These are phyloP conservation scores for Neurospora sp. DNA, from an alignment of 495 filamentous ascomycete genomes.

Conservation along the genomic window DNA sequence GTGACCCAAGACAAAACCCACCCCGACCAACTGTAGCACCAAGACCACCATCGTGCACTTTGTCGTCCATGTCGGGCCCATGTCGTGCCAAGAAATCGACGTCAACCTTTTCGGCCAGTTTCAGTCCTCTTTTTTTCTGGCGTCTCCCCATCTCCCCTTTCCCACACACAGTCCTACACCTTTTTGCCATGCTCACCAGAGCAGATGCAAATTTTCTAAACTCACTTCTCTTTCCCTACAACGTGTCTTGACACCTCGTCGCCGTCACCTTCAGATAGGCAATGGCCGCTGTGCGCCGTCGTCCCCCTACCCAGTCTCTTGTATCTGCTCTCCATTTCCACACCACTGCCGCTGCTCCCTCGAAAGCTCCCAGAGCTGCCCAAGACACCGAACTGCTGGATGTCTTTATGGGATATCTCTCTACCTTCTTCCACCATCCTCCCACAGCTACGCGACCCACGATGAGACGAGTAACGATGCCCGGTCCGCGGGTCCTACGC, in stretches of 20 bases:
- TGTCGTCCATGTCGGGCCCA: neutral
- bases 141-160: neutral
- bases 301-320: neutral
- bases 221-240: neutral
- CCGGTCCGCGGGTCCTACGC: slow-evolving; percentile 4
- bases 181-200: neutral
- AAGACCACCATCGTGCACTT: neutral
- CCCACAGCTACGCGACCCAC: slow-evolving; percentile 1
- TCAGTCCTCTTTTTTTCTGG: neutral
- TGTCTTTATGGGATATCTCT: slow-evolving; percentile 35
- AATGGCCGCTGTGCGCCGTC: slow-evolving; percentile 7
- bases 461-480: slow-evolving; percentile 5
- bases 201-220: neutral
- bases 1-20: neutral
- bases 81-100: neutral
- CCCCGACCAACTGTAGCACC: neutral
- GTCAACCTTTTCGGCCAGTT: neutral
- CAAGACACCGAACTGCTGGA: slow-evolving; percentile 17
- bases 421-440: slow-evolving; percentile 34
- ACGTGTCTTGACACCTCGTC: neutral
- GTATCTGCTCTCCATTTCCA: neutral
- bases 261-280: neutral
- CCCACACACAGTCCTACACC: neutral
- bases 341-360: neutral
- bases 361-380: neutral